Conservation (phyloP, 73 alveolate species). For the Paramecium sexaurelia region DNA sequence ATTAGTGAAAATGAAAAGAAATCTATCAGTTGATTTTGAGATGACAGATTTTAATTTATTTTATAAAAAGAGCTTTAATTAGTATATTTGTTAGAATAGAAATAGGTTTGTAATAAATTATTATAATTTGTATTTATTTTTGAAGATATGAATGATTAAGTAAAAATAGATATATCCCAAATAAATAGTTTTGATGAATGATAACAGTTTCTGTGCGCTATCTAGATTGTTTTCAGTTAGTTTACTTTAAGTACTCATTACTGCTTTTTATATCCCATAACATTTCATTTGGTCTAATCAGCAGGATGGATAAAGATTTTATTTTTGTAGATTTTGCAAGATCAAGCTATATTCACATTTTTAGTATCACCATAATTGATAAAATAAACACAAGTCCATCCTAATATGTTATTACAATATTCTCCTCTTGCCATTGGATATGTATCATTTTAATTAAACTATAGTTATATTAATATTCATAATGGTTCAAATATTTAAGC, state of each 20-base stretch:
- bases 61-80: too few relatives aligned
- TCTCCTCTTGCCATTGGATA: neutral
- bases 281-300: slow-evolving; percentile 67
- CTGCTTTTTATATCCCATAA: slow-evolving; percentile 70
- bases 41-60: too few relatives aligned
- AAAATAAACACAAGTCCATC: slow-evolving; percentile 68
- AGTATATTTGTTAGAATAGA: too few relatives aligned
- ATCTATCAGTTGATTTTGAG: too few relatives aligned
- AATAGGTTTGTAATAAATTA: too few relatives aligned
- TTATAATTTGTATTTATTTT: neutral
- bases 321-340: slow-evolving; percentile 76
- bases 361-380: too few relatives aligned
- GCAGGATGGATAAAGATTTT: slow-evolving; percentile 67
- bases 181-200: neutral
- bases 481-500: neutral
- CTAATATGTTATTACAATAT: neutral
- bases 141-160: neutral
- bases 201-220: too few relatives aligned
- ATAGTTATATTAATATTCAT: neutral
- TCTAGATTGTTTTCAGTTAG: slow-evolving; percentile 60
- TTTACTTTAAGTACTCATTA: slow-evolving; percentile 64
- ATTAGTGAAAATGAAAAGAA: too few relatives aligned
- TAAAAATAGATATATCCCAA: neutral
- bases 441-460: neutral
- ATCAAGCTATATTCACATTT: slow-evolving; percentile 65